A percentile compares a stretch with the other conserved stretches of the same genome.
phyloP scores from a whole-genome alignment of 2,329 filamentous ascomycete species.

The Colletotrichum cereale region DNA sequence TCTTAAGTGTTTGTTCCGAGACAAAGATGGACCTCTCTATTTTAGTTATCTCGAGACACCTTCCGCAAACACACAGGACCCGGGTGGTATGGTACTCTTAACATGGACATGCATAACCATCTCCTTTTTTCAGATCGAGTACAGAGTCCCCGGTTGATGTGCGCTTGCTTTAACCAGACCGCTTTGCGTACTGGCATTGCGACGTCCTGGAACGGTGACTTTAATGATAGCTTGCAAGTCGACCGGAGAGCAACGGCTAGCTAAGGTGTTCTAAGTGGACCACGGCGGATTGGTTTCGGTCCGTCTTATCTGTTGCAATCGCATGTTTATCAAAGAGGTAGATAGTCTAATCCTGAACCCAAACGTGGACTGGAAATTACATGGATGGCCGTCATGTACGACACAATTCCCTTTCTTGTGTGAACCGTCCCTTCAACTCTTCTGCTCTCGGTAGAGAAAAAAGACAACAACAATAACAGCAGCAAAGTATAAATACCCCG shows the following conservation, averaged over 20 bases:
- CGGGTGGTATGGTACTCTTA: background rate
- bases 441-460: background rate
- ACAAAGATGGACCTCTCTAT: background rate
- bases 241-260: background rate
- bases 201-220: background rate
- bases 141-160: background rate
- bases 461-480: background rate
- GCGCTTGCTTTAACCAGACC: background rate
- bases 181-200: background rate
- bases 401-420: slow-evolving; percentile 5
- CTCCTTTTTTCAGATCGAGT: background rate
- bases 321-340: slow-evolving; percentile 9
- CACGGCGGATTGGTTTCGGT: background rate
- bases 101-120: background rate
- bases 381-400: background rate
- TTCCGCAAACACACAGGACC: background rate
- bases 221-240: background rate
- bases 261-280: too few relatives aligned
- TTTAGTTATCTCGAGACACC: slow-evolving; percentile 20
- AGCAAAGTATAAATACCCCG: background rate
- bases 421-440: background rate
- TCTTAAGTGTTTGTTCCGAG: background rate
- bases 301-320: background rate
- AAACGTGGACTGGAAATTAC: background rate
- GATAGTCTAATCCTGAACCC: slow-evolving; percentile 33